Conservation (phyloP, 352 stramenopile species). For the Globisporangium orthogonon region DNA sequence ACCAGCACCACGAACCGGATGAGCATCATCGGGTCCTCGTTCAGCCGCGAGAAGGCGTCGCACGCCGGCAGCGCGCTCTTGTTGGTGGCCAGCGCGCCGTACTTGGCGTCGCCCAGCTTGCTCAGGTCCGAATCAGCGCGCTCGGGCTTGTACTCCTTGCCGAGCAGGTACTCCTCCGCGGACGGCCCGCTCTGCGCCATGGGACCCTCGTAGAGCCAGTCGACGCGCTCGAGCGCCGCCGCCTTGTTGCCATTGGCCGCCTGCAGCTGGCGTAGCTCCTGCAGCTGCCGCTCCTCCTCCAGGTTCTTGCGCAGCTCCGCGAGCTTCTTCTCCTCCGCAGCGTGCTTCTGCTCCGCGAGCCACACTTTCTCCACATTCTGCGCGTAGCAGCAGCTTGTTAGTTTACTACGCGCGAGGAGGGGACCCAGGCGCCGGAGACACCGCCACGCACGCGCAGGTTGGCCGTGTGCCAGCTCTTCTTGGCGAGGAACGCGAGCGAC, state of each 20-base stretch:
- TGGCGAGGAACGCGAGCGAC: constrained; percentile 92
- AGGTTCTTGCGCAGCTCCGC: constrained; percentile 95
- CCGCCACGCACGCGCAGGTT: constrained; percentile 80
- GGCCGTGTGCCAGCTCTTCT: constrained; percentile 97
- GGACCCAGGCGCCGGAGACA: too few species aligned
- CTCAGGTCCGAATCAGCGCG: constrained; percentile 38
- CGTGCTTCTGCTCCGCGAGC: constrained; percentile 94
- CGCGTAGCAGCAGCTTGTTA: too few species aligned
- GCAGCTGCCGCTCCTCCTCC: constrained; percentile 93
- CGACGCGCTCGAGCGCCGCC: constrained; percentile 74
- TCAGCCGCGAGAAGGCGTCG: constrained; percentile 89
- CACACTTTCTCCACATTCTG: constrained; percentile 98
- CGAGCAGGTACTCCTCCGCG: constrained; percentile 90
- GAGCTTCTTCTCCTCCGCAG: constrained; percentile 90
- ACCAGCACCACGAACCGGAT: constrained; percentile 51
- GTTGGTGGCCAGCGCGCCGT: constrained; percentile 54
- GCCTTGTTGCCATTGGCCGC: constrained; percentile 78
- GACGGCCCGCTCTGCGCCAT: constrained; percentile 62
- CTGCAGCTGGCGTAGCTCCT: constrained; percentile 92
- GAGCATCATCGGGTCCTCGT: constrained; percentile 96
- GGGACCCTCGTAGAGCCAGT: constrained; percentile 97
- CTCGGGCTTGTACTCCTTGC: constrained; percentile 81
- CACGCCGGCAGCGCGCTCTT: constrained; percentile 67
- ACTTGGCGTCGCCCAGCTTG: constrained; percentile 48
- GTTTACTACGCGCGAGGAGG: too few species aligned